These are phyloP conservation scores for Phlyctochytrium planicorne DNA, from an alignment of 192 early-diverging fungal genomes.

Conservation along the genomic window DNA sequence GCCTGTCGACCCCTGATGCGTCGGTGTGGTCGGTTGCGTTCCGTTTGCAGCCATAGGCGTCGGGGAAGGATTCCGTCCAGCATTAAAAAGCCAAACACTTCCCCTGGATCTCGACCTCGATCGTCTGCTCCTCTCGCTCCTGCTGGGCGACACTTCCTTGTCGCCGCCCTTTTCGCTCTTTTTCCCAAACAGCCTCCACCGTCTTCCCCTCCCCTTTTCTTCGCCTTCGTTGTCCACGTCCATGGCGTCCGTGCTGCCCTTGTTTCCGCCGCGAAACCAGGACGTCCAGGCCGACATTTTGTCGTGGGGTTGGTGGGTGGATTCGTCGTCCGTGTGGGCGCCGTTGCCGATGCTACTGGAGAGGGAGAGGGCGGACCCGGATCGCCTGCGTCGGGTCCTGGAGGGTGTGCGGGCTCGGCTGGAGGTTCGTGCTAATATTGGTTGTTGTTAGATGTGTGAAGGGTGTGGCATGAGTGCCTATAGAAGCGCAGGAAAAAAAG, in stretches of 20 bases:
- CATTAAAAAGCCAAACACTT: too few species aligned
- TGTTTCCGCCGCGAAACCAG: not conserved
- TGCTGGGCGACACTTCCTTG: not conserved
- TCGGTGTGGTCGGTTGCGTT: not conserved
- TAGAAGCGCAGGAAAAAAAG: not conserved
- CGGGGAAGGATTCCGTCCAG: not conserved
- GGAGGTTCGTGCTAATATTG: not conserved
- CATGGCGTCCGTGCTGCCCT: not conserved
- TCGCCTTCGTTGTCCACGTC: not conserved
- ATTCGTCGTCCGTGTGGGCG: not conserved
- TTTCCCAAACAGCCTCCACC: constrained; percentile 4
- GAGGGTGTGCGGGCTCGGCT: not conserved
- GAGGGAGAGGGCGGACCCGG: constrained; percentile 2
- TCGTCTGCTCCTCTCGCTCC: not conserved
- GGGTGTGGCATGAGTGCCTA: not conserved
- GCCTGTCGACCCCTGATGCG: not conserved
- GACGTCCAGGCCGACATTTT: not conserved
- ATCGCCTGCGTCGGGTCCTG: not conserved
- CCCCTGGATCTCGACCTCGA: not conserved
- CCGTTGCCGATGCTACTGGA: not conserved
- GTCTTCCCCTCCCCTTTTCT: not conserved
- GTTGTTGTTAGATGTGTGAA: not conserved
- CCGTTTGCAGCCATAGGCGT: not conserved
- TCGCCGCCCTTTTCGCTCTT: not conserved
- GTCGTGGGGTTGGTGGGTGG: too few species aligned